phyloP scores from a whole-genome alignment of 306 rosid species.

The Alnus rubra region DNA sequence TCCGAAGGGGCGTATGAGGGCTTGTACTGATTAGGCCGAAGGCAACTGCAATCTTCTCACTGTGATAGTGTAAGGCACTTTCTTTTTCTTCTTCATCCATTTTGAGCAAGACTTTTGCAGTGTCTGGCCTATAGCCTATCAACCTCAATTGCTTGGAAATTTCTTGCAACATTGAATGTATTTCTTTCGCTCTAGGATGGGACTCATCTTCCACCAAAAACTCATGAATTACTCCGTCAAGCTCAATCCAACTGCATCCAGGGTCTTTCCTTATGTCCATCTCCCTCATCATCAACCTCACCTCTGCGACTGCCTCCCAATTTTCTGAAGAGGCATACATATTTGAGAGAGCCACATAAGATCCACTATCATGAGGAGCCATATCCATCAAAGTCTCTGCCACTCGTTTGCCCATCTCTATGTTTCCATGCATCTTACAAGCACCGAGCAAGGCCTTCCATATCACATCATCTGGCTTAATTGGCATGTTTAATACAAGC shows the following conservation, averaged over 20 bases:
- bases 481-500: constrained; percentile 60
- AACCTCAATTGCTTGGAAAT: constrained; percentile 53
- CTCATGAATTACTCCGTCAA: constrained; percentile 66
- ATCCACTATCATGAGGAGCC: constrained; percentile 73
- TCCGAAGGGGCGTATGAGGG: constrained; percentile 47
- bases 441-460: constrained; percentile 92
- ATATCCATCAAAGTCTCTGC: constrained; percentile 57
- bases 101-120: constrained; percentile 66
- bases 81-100: constrained; percentile 59
- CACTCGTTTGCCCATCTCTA: constrained; percentile 54
- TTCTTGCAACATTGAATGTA: constrained; percentile 59
- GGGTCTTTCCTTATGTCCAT: constrained; percentile 79
- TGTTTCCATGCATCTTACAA: constrained; percentile 63
- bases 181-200: constrained; percentile 65
- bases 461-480: constrained; percentile 64
- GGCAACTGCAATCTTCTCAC: constrained; percentile 89
- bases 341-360: constrained; percentile 83
- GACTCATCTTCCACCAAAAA: constrained; percentile 78
- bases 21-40: constrained; percentile 70
- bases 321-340: constrained; percentile 62
- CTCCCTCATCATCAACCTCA: constrained; percentile 72
- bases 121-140: constrained; percentile 53
- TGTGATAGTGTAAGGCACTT: constrained; percentile 53
- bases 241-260: constrained; percentile 79
- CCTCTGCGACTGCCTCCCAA: constrained; percentile 69